Conservation (phyloP, 371 early-diverging fungal genomes). For the Mortierella sp. region DNA sequence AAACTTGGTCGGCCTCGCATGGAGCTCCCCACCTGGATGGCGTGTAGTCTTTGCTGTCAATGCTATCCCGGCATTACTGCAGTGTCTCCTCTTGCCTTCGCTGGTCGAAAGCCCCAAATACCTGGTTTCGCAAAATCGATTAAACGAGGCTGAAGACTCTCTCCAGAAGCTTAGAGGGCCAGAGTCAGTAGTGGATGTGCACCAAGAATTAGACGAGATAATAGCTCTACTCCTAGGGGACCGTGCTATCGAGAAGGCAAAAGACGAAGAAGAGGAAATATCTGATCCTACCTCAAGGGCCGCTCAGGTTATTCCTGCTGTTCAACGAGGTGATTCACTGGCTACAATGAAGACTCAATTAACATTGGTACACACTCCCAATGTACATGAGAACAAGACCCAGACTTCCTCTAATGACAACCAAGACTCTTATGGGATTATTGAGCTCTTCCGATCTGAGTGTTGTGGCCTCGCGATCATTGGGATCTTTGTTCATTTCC, state of each 20-base stretch:
- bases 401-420: background rate
- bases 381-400: background rate
- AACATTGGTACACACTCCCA: background rate
- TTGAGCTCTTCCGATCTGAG: conserved; percentile 62
- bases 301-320: background rate
- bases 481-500: conserved; percentile 60
- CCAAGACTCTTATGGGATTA: conserved; percentile 44
- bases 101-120: conserved; percentile 85
- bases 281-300: background rate
- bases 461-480: conserved; percentile 70
- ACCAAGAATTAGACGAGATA: conserved; percentile 75
- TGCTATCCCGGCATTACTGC: conserved; percentile 74
- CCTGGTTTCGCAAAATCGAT: conserved; percentile 68
- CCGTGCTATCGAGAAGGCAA: background rate
- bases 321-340: conserved; percentile 15
- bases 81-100: conserved; percentile 77
- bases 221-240: conserved; percentile 58
- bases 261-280: background rate
- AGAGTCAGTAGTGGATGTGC: conserved; percentile 53
- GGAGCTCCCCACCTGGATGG: conserved; percentile 75
- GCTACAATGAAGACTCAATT: conserved; percentile 5
- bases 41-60: conserved; percentile 73
- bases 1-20: conserved; percentile 70
- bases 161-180: conserved; percentile 71
- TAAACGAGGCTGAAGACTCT: conserved; percentile 70